A percentile compares a stretch with the other conserved stretches of the same genome.
These are phyloP conservation scores for Mangifera indica DNA, from an alignment of 345 rosid genomes.

Conservation along the genomic window DNA sequence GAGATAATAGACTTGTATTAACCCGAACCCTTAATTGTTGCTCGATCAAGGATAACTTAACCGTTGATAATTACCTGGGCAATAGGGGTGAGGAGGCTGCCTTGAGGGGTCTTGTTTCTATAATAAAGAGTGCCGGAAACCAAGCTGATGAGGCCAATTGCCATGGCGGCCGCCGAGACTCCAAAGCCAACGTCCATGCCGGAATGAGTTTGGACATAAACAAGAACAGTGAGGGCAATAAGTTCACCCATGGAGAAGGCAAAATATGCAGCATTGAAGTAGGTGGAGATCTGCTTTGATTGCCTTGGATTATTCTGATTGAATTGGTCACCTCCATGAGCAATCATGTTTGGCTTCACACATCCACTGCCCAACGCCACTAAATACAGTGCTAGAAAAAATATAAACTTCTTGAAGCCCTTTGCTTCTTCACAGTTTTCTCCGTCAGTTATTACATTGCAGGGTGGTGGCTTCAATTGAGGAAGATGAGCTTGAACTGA, in stretches of 20 bases:
- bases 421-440: constrained; percentile 65
- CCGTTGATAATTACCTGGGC: constrained; percentile 60
- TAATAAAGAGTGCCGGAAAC: constrained; percentile 77
- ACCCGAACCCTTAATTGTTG: too few species aligned
- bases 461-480: constrained; percentile 80
- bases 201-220: constrained; percentile 95
- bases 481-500: constrained; percentile 97
- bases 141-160: constrained; percentile 73
- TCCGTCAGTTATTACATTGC: constrained; percentile 48
- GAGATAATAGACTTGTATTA: neutral
- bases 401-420: constrained; percentile 70
- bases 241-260: constrained; percentile 93
- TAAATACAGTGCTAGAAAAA: constrained; percentile 78
- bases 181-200: constrained; percentile 98
- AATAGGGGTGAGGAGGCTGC: constrained; percentile 79
- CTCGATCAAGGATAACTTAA: too few species aligned
- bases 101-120: constrained; percentile 78
- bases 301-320: constrained; percentile 47
- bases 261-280: constrained; percentile 90
- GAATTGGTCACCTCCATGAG: constrained; percentile 98
- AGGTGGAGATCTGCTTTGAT: constrained; percentile 75
- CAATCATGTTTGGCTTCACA: constrained; percentile 98
- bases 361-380: constrained; percentile 98
- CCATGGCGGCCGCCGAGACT: constrained; percentile 92
- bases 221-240: constrained; percentile 77